Evolutionary conservation across 495 filamentous ascomycete species (phyloP), one percentile per base, ranked within the genome.

Genomic region (Beverwykella pulmonaria): DNA sequence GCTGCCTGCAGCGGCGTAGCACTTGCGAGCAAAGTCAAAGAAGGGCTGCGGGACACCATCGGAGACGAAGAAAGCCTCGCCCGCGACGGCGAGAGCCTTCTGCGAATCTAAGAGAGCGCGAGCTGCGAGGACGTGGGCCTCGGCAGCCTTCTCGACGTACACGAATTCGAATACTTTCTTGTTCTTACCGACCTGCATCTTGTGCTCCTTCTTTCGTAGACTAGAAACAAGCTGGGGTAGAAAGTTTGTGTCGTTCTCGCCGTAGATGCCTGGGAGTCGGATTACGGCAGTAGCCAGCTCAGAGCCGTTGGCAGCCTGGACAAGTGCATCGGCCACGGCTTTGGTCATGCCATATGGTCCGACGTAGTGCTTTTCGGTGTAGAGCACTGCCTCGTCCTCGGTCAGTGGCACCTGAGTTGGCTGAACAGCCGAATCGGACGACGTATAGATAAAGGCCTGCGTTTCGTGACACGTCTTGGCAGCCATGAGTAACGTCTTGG

Each of bases 1-100:
- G 32, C 50, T 25, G 20, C 74, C 74, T 9, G 71, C 73, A 44
- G 59, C 68, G 2, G 61, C 65, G 39, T 67, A 70, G 49, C 61
- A 62, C 59, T 64, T 61, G 1, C 73, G 73, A 29, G 34, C 17
- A 53, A 75, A 76, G 36, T 71, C 68, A 39, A 66, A 76, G 67
- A 73, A 76, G 17, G 62, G 67, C 10, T 44, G 23, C 20, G 65
- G 62, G 17, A 53, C 34, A 29, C 70, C 73, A 58, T 76, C 71
- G 17, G 64, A 70, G 63, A 76, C 72, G 61, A 71, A 72, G 65
- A 70, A 75, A 4, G 73, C 68, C 48, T 76, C 57, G 41, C 74
- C 71, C 20, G 58, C 72, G 1, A 58, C 56, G 26, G 32, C 50
- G 22, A 50, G 53, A 15, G 25, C 53, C 20, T 25, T 36, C 15